Conservation (phyloP, 2,329 filamentous ascomycete species). For the Nigrograna mackinnonii region DNA sequence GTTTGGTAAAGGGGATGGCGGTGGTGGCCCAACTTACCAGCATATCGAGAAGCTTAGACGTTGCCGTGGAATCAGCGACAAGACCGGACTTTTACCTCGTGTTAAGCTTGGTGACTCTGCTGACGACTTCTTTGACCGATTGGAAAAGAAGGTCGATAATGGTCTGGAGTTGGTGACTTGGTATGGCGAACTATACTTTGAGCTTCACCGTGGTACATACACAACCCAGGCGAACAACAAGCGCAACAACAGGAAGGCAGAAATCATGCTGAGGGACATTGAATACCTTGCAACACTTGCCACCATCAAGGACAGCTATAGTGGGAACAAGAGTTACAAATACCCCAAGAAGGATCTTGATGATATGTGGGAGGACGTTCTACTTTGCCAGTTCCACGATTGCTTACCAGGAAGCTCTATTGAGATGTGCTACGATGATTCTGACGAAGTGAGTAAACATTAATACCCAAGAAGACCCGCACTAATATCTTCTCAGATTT, state of each 20-base stretch:
- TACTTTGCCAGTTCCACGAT: slow-evolving; percentile 97
- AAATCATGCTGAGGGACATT: slow-evolving; percentile 83
- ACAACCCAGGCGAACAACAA: slow-evolving; percentile 99
- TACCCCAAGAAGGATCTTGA: slow-evolving; percentile 96
- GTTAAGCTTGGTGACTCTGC: slow-evolving; percentile 88
- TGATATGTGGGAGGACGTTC: slow-evolving; percentile 88
- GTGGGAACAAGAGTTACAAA: slow-evolving; percentile 61
- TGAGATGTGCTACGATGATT: slow-evolving; percentile 98
- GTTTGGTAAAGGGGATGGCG: slow-evolving; percentile 96
- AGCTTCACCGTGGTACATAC: slow-evolving; percentile 95
- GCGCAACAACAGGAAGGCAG: slow-evolving; percentile 84
- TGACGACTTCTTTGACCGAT: slow-evolving; percentile 87
- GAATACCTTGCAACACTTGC: slow-evolving; percentile 87
- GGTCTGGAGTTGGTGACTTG: slow-evolving; percentile 82
- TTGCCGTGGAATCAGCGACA: slow-evolving; percentile 89
- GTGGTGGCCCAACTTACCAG: slow-evolving; percentile 90
- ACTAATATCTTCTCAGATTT: slow-evolving; percentile 56
- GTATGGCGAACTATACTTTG: slow-evolving; percentile 98
- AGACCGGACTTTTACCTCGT: slow-evolving; percentile 78
- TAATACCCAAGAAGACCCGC: not conserved
- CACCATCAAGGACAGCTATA: slow-evolving; percentile 66
- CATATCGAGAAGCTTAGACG: slow-evolving; percentile 93
- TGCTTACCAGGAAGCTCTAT: slow-evolving; percentile 94
- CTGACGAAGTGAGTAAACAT: slow-evolving; percentile 63
- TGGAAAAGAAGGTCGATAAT: slow-evolving; percentile 74